These are phyloP conservation scores for Akanthomyces muscarius DNA, from an alignment of 2,329 filamentous ascomycete genomes.

Conservation along the genomic window DNA sequence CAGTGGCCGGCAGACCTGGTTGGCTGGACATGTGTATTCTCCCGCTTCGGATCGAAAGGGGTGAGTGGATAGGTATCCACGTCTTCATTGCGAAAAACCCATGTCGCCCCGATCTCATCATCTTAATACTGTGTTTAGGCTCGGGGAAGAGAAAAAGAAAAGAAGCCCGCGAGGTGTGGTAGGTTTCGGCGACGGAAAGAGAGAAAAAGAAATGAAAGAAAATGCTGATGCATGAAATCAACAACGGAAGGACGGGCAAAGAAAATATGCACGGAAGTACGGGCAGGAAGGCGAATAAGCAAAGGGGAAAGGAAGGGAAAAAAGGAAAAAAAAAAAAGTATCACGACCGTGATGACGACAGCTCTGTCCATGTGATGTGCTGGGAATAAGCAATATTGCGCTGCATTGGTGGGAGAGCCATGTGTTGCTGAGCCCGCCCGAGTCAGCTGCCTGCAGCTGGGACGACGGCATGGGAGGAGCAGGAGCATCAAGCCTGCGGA, in stretches of 20 bases:
- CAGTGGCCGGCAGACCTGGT: not conserved
- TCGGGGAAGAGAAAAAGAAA: not conserved
- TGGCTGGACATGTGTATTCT: not conserved
- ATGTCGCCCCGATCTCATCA: conserved; percentile 4
- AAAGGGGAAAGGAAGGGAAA: not conserved
- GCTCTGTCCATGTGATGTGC: not conserved
- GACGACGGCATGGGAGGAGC: not conserved
- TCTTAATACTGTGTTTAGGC: not conserved
- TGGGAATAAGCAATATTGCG: conserved; percentile 6
- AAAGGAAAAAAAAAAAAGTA: not conserved
- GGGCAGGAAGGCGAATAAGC: not conserved
- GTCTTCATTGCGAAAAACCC: not conserved
- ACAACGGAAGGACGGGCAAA: not conserved
- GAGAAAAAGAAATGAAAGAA: not conserved
- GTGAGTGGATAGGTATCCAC: not conserved
- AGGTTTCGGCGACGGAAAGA: not conserved
- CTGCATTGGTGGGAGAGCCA: not conserved
- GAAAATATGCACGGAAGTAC: not conserved
- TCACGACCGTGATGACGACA: not conserved
- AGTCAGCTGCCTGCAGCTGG: not conserved
- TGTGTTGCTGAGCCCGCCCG: not conserved
- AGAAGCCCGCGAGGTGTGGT: not conserved
- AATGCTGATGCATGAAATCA: conserved; percentile 12
- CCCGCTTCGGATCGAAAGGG: conserved; percentile 1
- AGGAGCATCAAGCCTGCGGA: not conserved